A percentile compares a stretch with the other conserved stretches of the same genome.
Evolutionary conservation across 1,284 basidiomycete genomes (phyloP).

Genomic region (Sphagnurus paluster): DNA sequence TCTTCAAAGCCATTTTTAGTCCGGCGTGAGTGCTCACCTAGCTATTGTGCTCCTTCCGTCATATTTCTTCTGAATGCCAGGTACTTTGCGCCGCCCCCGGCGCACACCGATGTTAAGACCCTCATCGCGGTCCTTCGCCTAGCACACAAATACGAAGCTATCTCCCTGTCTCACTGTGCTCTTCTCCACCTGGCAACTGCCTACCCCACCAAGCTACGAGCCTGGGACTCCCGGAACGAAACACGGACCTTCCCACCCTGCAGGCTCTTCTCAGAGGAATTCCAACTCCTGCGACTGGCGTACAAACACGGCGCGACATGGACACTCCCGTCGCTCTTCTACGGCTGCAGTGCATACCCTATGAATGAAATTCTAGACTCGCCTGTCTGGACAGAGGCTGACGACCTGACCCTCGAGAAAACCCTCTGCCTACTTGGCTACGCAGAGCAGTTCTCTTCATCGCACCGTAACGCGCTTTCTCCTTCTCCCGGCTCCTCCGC

Average conservation of each 20-base stretch:
- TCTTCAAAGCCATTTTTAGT: slow-evolving; percentile 14
- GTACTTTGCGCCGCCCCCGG: slow-evolving; percentile 13
- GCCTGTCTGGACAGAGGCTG: slow-evolving; percentile 15
- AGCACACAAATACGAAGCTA: slow-evolving; percentile 29
- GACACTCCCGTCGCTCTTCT: slow-evolving; percentile 21
- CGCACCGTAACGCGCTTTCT: slow-evolving; percentile 16
- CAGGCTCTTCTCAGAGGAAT: slow-evolving; percentile 17
- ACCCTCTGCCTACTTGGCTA: slow-evolving; percentile 16
- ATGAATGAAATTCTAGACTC: slow-evolving; percentile 20
- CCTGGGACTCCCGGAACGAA: slow-evolving; percentile 26
- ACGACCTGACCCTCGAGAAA: slow-evolving; percentile 14
- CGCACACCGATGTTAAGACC: slow-evolving; percentile 9
- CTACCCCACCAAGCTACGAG: slow-evolving; percentile 28
- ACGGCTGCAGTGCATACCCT: slow-evolving; percentile 20
- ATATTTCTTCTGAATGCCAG: neutral
- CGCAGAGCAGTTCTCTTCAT: slow-evolving; percentile 15
- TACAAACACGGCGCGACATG: slow-evolving; percentile 14
- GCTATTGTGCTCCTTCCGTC: no score
- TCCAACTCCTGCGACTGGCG: slow-evolving; percentile 16
- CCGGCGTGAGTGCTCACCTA: slow-evolving; percentile 5
- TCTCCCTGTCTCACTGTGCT: slow-evolving; percentile 24
- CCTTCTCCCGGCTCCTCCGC: slow-evolving; percentile 4
- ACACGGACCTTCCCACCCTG: slow-evolving; percentile 16
- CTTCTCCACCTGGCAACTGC: slow-evolving; percentile 26
- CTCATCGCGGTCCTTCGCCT: slow-evolving; percentile 25